Evolutionary conservation across 352 stramenopile species (phyloP).

Genomic region (Phytopythium kandeliae): DNA sequence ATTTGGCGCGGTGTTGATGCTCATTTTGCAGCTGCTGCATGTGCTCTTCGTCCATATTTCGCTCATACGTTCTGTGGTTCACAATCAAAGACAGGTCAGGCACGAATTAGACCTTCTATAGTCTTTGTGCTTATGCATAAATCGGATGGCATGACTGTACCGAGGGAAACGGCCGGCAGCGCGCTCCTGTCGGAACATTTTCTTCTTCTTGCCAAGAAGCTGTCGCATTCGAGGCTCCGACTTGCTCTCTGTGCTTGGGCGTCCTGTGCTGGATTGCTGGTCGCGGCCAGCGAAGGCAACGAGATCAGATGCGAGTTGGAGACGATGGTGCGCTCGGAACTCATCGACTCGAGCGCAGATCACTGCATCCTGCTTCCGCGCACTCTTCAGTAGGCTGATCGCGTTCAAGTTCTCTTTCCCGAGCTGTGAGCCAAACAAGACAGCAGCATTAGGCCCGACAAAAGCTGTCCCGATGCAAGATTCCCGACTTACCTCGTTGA

Average conservation of each 20-base stretch:
- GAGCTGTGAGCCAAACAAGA: conserved; percentile 25
- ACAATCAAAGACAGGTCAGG: background rate
- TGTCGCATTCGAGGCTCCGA: conserved; percentile 46
- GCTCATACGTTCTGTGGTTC: conserved; percentile 55
- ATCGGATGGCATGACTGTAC: conserved; percentile 18
- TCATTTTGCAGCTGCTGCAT: conserved; percentile 42
- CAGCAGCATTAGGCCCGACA: background rate
- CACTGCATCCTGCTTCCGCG: conserved; percentile 60
- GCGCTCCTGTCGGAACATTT: conserved; percentile 58
- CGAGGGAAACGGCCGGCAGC: conserved; percentile 36
- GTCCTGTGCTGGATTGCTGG: conserved; percentile 18
- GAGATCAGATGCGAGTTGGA: conserved; percentile 76
- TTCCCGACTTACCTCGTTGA: conserved; percentile 58
- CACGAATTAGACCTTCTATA: background rate
- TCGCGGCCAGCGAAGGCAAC: conserved; percentile 54
- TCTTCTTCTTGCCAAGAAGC: conserved; percentile 55
- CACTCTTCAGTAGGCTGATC: conserved; percentile 37
- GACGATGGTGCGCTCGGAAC: conserved; percentile 75
- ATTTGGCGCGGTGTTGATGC: conserved; percentile 49
- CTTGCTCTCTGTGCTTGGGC: conserved; percentile 32
- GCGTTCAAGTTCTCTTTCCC: conserved; percentile 45
- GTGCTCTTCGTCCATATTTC: conserved; percentile 60
- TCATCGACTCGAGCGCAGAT: conserved; percentile 71
- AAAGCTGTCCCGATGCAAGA: background rate
- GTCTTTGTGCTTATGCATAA: no score